These are phyloP conservation scores for Bacidia gigantensis DNA, from an alignment of 495 filamentous ascomycete species.

Conservation along the genomic window DNA sequence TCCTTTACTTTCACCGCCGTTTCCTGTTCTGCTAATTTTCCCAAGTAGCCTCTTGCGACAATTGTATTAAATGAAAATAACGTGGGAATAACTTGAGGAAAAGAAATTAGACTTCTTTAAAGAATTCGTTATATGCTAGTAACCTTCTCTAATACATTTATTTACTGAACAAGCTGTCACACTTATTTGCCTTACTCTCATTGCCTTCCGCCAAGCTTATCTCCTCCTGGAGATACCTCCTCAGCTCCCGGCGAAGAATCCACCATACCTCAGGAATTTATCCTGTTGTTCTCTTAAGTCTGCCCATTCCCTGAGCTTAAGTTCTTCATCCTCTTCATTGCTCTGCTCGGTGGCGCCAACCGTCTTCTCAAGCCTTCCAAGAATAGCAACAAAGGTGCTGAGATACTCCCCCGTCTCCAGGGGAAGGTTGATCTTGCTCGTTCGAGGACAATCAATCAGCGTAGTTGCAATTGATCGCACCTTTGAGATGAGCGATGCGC, in stretches of 20 bases:
- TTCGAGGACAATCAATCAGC: conserved; percentile 46
- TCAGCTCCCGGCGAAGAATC: conserved; percentile 11
- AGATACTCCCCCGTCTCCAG: conserved; percentile 52
- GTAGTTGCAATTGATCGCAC: conserved; percentile 67
- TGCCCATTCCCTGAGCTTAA: conserved; percentile 52
- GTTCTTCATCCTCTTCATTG: conserved; percentile 54
- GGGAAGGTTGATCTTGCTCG: conserved; percentile 40
- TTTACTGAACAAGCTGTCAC: no score
- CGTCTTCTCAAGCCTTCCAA: conserved; percentile 52
- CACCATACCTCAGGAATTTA: conserved; percentile 53
- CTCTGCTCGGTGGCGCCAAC: conserved; percentile 20
- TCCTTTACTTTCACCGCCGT: no score
- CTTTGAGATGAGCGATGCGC: conserved; percentile 52
- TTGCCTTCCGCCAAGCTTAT: no score
- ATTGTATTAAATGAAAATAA: no score
- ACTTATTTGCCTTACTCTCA: no score
- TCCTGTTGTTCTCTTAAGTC: conserved; percentile 60
- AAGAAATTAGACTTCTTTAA: no score
- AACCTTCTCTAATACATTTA: no score
- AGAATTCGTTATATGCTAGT: no score
- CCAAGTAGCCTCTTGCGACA: no score
- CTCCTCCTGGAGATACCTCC: no score
- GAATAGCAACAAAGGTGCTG: conserved; percentile 50
- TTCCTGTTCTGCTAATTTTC: no score
- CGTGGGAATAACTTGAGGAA: no score